Evolutionary conservation across 495 filamentous ascomycete genomes (phyloP).

Genomic region (Neurospora sp.): DNA sequence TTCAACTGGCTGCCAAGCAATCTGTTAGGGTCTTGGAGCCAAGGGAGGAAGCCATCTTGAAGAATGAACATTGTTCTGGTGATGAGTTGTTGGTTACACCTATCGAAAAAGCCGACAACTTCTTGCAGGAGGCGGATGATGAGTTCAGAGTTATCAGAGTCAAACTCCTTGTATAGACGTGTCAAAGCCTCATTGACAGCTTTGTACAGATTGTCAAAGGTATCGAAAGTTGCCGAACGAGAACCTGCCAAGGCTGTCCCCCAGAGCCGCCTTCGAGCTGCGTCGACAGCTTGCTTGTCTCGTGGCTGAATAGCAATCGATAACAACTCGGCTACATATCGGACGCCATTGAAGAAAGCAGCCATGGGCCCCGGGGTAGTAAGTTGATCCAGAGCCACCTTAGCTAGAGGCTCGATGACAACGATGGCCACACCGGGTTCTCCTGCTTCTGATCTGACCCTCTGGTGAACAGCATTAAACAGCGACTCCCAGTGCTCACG

Average conservation of each 20-base stretch:
- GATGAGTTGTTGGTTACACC: slow-evolving; percentile 27
- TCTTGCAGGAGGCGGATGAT: slow-evolving; percentile 23
- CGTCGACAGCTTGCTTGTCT: slow-evolving; percentile 48
- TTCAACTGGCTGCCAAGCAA: slow-evolving; percentile 23
- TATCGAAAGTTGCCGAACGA: slow-evolving; percentile 41
- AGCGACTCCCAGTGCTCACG: slow-evolving; percentile 50
- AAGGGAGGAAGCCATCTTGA: slow-evolving; percentile 50
- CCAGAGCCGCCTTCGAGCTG: slow-evolving; percentile 49
- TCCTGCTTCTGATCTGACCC: slow-evolving; percentile 54
- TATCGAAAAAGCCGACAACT: slow-evolving; percentile 24
- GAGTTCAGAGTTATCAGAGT: slow-evolving; percentile 14
- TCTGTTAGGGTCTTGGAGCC: slow-evolving; percentile 47
- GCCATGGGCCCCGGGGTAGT: neutral
- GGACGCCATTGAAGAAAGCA: slow-evolving; percentile 16
- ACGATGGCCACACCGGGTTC: slow-evolving; percentile 50
- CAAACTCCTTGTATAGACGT: slow-evolving; percentile 31
- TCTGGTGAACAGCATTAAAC: slow-evolving; percentile 46
- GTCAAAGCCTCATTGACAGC: slow-evolving; percentile 36
- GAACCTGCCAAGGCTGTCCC: slow-evolving; percentile 36
- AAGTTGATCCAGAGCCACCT: slow-evolving; percentile 27
- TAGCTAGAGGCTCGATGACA: slow-evolving; percentile 63
- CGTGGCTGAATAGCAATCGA: slow-evolving; percentile 34
- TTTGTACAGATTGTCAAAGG: slow-evolving; percentile 52
- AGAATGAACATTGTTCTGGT: slow-evolving; percentile 36
- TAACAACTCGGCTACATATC: slow-evolving; percentile 24